Conservation (phyloP, 345 rosid species). For the Carallia brachiata region DNA sequence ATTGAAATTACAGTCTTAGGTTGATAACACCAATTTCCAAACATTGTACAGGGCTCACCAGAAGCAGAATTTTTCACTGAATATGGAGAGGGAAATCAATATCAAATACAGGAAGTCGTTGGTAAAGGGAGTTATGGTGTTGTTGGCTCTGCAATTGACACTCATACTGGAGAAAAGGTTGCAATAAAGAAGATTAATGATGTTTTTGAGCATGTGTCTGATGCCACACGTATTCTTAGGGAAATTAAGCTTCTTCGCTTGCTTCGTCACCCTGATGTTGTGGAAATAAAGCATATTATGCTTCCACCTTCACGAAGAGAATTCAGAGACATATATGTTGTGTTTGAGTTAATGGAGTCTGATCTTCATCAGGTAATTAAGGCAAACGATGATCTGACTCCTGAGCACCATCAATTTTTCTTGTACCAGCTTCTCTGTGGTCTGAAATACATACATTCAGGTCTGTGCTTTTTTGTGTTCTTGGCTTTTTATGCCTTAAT, state of each 20-base stretch:
- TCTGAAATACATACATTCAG: constrained; percentile 84
- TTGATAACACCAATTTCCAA: constrained; percentile 3
- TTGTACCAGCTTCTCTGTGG: constrained; percentile 98
- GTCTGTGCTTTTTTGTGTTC: constrained; percentile 36
- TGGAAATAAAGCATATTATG: constrained; percentile 94
- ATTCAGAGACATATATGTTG: constrained; percentile 88
- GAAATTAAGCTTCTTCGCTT: constrained; percentile 90
- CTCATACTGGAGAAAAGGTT: constrained; percentile 82
- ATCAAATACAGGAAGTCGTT: constrained; percentile 84
- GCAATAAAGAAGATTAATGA: constrained; percentile 97
- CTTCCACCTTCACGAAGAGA: constrained; percentile 96
- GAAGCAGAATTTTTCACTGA: constrained; percentile 91
- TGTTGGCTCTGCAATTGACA: constrained; percentile 87
- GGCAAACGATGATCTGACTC: constrained; percentile 94
- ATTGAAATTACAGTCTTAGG: not conserved
- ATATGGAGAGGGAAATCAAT: constrained; percentile 91
- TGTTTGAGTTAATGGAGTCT: constrained; percentile 97
- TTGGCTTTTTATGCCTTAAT: constrained; percentile 1
- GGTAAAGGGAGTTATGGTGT: constrained; percentile 99
- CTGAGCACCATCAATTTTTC: constrained; percentile 96
- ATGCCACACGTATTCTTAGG: constrained; percentile 91
- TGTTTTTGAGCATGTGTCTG: constrained; percentile 97
- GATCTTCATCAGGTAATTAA: constrained; percentile 97
- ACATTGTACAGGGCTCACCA: constrained; percentile 43
- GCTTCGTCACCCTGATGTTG: constrained; percentile 95